Evolutionary conservation across 2,329 filamentous ascomycete genomes (phyloP), one percentile per base, ranked within the genome.

Genomic region (Clarireedia hainanense): DNA sequence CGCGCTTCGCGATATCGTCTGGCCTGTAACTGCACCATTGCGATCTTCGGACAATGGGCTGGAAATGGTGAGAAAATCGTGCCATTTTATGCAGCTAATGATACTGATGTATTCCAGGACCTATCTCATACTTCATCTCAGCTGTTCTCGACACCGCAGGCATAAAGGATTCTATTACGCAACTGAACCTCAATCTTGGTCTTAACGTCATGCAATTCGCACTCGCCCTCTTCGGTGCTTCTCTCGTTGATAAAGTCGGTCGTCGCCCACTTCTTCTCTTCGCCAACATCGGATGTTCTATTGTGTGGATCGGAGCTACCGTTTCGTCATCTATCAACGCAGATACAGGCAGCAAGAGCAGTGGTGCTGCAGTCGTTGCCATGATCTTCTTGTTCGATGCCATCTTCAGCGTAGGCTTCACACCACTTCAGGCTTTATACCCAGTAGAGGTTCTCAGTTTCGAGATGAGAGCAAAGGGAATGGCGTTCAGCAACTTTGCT

Each of bases 321-420:
- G 55, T 58, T 34, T 50, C 57, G n/a, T 53, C 61, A 30, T 61
- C 61, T 10, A 48, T 59, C 23, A 60, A 63, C 40, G 50, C 56
- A 2, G 26, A 65, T 40, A 65, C 7, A 2, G 27, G 43, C 7
- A 49, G 52, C 24, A 59, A 61, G 26, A 60, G 69, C 5, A 73
- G 74, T 1, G 73, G 74, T 36, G 71, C 73, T 49, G 77, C 76
- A 0, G 71, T 73, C 7, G 67, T 80, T 24, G 76, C 75, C 20
- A 75, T 79, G 64, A 75, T 80, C 52, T 81, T 80, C 68, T 69
- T 80, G 51, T 80, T 79, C 60, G 75, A 76, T 3, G 74, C 75
- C 57, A 70, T 77, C 37, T 81, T 75, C 68, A 76, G 74, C 5
- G 68, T 80, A 57, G 72, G 69, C 14, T 70, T 70, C 57, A 75